Conservation (phyloP, 768 basidiomycete species). For the Rhodotorula babjevae region DNA sequence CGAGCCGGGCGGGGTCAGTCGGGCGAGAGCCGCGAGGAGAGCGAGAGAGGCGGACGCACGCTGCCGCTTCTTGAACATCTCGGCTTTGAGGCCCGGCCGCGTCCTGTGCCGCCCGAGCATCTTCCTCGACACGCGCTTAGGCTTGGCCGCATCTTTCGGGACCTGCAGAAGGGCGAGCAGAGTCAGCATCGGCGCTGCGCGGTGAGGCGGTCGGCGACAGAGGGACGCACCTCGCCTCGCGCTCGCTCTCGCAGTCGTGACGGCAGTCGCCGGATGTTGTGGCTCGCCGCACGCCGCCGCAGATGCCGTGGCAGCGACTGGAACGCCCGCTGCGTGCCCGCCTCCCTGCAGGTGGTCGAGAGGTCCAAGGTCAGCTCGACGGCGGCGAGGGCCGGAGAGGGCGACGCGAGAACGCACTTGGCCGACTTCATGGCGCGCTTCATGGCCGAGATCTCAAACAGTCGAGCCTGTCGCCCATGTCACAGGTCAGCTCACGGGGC, state of each 20-base stretch:
- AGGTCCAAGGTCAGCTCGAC: not conserved
- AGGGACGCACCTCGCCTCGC: constrained; percentile 62
- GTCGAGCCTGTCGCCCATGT: constrained; percentile 58
- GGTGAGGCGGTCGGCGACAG: not conserved
- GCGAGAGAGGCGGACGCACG: constrained; percentile 50
- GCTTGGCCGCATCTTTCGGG: constrained; percentile 35
- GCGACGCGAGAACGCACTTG: constrained; percentile 51
- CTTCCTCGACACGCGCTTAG: constrained; percentile 31
- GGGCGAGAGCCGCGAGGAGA: not conserved
- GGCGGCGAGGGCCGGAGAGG: not conserved
- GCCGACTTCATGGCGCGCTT: constrained; percentile 76
- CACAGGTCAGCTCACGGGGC: not conserved
- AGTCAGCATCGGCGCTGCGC: no score
- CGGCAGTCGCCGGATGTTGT: constrained; percentile 87
- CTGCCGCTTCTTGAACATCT: constrained; percentile 57
- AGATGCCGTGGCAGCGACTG: constrained; percentile 88
- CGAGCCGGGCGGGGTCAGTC: not conserved
- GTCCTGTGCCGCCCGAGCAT: constrained; percentile 43
- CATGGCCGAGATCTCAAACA: constrained; percentile 88
- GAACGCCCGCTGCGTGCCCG: constrained; percentile 55
- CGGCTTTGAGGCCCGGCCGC: constrained; percentile 49
- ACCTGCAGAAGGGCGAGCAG: not conserved
- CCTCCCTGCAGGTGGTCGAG: constrained; percentile 2
- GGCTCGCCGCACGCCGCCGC: constrained; percentile 85
- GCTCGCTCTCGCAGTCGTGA: constrained; percentile 76